Conservation (phyloP, 2,329 filamentous ascomycete genomes). For the Fusarium solani-melongenae region DNA sequence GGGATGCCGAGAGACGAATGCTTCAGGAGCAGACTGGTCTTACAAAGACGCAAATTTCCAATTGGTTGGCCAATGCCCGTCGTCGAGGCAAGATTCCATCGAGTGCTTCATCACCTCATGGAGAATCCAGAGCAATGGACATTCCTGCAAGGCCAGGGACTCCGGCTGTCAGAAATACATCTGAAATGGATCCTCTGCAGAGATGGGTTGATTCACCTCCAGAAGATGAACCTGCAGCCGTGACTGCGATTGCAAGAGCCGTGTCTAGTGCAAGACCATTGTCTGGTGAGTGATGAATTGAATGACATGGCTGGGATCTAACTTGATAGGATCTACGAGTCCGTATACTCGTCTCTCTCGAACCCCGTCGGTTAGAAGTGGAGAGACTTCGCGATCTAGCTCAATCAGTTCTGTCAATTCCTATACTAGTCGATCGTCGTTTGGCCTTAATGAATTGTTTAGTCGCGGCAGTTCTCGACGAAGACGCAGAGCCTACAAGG, state of each 20-base stretch:
- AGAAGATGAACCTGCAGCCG: slow-evolving; percentile 46
- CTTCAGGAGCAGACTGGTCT: slow-evolving; percentile 80
- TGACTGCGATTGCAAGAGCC: slow-evolving; percentile 46
- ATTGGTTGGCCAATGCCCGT: slow-evolving; percentile 89
- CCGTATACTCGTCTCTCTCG: slow-evolving; percentile 24
- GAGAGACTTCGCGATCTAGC: slow-evolving; percentile 20
- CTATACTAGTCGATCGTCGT: slow-evolving; percentile 22
- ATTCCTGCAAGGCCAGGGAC: slow-evolving; percentile 61
- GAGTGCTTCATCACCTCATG: slow-evolving; percentile 23
- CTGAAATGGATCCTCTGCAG: slow-evolving; percentile 42
- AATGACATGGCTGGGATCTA: not conserved
- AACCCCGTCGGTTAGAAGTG: slow-evolving; percentile 27
- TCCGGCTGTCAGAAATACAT: slow-evolving; percentile 47
- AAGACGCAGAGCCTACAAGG: slow-evolving; percentile 31
- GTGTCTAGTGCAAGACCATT: slow-evolving; percentile 30
- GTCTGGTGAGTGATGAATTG: slow-evolving; percentile 14
- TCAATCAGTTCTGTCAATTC: slow-evolving; percentile 37
- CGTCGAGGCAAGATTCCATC: slow-evolving; percentile 75
- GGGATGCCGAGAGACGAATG: slow-evolving; percentile 81
- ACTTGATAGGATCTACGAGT: slow-evolving; percentile 23
- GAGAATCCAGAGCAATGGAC: slow-evolving; percentile 57
- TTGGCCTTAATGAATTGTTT: slow-evolving; percentile 26
- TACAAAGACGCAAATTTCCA: slow-evolving; percentile 81
- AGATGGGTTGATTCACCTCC: slow-evolving; percentile 49
- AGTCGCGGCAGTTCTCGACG: slow-evolving; percentile 29